These are phyloP conservation scores for Helianthus tuberosus DNA, from an alignment of 129 eudicot genomes.

Conservation along the genomic window DNA sequence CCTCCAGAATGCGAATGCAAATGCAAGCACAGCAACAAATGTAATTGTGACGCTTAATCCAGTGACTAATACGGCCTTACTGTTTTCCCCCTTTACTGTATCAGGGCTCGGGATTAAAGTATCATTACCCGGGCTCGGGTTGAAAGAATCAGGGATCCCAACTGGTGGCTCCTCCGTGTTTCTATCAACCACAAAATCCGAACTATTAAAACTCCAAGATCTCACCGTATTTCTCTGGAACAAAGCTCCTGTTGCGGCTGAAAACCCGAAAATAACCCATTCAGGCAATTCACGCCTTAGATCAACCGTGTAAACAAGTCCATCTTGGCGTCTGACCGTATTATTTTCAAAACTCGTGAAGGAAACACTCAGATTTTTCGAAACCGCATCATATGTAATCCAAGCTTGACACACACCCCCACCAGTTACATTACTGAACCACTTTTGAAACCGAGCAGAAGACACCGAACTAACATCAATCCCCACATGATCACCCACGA, in stretches of 20 bases:
- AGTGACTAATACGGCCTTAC: slow-evolving; percentile 25
- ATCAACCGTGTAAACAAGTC: not conserved
- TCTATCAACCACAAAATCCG: not conserved
- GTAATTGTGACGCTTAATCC: slow-evolving; percentile 19
- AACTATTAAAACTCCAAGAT: slow-evolving; percentile 34
- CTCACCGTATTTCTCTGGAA: slow-evolving; percentile 19
- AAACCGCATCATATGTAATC: slow-evolving; percentile 41
- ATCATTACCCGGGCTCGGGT: too few species aligned
- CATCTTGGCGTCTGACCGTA: slow-evolving; percentile 7
- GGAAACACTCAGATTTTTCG: slow-evolving; percentile 30
- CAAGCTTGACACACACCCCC: slow-evolving; percentile 44
- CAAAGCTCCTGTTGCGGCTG: slow-evolving; percentile 8
- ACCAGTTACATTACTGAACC: slow-evolving; percentile 35
- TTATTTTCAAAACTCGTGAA: slow-evolving; percentile 37
- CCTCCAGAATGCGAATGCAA: not conserved
- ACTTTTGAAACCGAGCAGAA: slow-evolving; percentile 25
- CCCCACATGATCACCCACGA: slow-evolving; percentile 15
- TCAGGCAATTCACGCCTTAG: too few species aligned
- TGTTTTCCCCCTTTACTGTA: not conserved
- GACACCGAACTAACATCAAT: slow-evolving; percentile 22
- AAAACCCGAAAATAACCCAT: not conserved
- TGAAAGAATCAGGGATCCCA: too few species aligned
- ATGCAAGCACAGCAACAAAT: slow-evolving; percentile 17
- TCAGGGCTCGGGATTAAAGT: not conserved
- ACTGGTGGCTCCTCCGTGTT: not conserved